Percentiles rank a stretch among this genome's conserved stretches.
phyloP scores from a whole-genome alignment of 2,329 filamentous ascomycete species.

The Ophiostoma ips region DNA sequence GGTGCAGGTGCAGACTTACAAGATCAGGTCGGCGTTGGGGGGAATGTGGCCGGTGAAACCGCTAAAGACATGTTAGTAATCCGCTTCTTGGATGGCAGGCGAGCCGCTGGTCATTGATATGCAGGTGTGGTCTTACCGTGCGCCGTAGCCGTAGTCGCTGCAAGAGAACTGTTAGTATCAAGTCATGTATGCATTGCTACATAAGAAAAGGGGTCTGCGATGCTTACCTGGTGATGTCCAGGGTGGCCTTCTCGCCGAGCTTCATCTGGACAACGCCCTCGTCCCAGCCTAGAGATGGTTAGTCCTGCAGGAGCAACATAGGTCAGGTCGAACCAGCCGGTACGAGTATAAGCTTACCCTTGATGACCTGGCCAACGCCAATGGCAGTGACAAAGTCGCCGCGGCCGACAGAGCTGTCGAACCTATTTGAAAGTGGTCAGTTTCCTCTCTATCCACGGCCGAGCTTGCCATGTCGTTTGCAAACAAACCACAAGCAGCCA shows the following conservation, averaged over 20 bases:
- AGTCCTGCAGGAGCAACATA: neutral
- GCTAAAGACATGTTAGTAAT: slow-evolving; percentile 28
- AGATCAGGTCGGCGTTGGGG: slow-evolving; percentile 59
- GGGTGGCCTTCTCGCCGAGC: slow-evolving; percentile 74
- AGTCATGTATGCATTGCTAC: neutral
- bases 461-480: too few relatives aligned
- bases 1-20: slow-evolving; percentile 43
- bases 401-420: slow-evolving; percentile 72
- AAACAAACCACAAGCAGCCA: neutral
- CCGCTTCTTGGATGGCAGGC: neutral
- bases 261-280: slow-evolving; percentile 78
- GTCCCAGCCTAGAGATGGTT: slow-evolving; percentile 51
- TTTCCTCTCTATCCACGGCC: too few relatives aligned
- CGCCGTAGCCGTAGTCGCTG: slow-evolving; percentile 50
- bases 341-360: slow-evolving; percentile 49
- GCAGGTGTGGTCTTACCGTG: slow-evolving; percentile 31
- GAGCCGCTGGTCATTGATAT: neutral
- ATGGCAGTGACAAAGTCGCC: slow-evolving; percentile 66
- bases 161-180: neutral
- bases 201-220: neutral
- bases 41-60: slow-evolving; percentile 73
- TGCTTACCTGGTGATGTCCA: slow-evolving; percentile 64
- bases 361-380: slow-evolving; percentile 73
- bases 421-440: slow-evolving; percentile 32
- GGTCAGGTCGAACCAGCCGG: neutral